Conservation (phyloP, 2,329 filamentous ascomycete genomes). For the Apiospora arundinis region DNA sequence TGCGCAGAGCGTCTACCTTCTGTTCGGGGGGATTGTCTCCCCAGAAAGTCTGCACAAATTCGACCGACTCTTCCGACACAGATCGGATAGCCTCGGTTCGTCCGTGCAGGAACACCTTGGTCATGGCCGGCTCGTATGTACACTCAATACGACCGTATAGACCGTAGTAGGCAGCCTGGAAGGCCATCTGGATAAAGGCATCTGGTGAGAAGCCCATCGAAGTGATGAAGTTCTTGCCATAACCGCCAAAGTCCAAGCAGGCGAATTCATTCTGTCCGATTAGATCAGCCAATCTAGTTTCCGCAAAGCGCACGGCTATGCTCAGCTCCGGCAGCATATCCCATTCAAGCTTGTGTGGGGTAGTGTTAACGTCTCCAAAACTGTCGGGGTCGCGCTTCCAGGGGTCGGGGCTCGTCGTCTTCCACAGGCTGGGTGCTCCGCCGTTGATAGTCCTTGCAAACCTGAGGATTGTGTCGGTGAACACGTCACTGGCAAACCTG, state of each 20-base stretch:
- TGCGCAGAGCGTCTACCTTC: constrained; percentile 85
- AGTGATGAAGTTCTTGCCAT: constrained; percentile 97
- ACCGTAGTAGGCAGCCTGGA: constrained; percentile 97
- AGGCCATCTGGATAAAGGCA: constrained; percentile 98
- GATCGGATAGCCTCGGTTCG: constrained; percentile 92
- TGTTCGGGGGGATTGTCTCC: constrained; percentile 81
- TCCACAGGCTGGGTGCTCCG: constrained; percentile 89
- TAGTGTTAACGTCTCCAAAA: constrained; percentile 92
- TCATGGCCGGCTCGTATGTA: constrained; percentile 98
- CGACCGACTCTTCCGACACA: constrained; percentile 81
- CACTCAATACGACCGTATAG: constrained; percentile 93
- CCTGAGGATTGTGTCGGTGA: constrained; percentile 95
- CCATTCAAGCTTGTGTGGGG: constrained; percentile 96
- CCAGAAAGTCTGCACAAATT: constrained; percentile 95
- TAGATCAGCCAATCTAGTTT: constrained; percentile 90
- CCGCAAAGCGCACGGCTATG: constrained; percentile 91
- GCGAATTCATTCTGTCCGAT: constrained; percentile 97
- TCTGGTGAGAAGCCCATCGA: constrained; percentile 97
- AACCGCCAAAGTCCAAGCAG: constrained; percentile 85
- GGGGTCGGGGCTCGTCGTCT: constrained; percentile 87
- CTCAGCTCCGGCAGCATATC: constrained; percentile 92
- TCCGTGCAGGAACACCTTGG: constrained; percentile 90
- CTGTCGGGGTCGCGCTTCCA: constrained; percentile 89
- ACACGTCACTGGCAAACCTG: constrained; percentile 93
- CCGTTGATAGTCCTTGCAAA: constrained; percentile 97